These are phyloP conservation scores for Protostelium mycophagum DNA, from an alignment of 78 protist species.

Conservation along the genomic window DNA sequence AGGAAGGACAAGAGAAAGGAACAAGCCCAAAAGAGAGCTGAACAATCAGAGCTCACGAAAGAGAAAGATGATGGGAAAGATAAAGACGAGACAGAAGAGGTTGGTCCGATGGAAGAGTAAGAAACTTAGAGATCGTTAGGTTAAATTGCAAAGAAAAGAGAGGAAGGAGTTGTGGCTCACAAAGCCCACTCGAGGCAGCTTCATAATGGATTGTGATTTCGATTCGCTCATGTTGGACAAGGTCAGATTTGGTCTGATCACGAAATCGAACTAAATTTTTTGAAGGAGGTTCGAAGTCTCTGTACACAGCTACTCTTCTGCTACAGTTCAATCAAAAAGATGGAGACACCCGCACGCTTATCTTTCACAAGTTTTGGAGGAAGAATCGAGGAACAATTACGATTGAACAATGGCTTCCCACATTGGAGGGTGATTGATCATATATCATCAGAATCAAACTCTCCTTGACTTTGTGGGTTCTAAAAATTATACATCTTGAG, in stretches of 20 bases:
- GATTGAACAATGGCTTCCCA: neutral
- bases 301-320: neutral
- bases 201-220: neutral
- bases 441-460: neutral
- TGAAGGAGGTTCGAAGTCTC: neutral
- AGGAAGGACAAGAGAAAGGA: neutral
- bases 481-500: too few species aligned
- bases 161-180: neutral
- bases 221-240: neutral
- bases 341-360: neutral
- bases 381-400: neutral
- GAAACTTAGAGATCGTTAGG: neutral
- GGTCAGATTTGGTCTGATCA: neutral
- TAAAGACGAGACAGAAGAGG: neutral
- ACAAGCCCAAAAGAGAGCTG: neutral
- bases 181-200: neutral
- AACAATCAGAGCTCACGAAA: neutral
- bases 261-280: too few species aligned
- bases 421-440: neutral
- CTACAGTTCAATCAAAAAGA: neutral
- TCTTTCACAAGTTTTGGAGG: neutral
- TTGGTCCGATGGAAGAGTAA: neutral
- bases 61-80: neutral
- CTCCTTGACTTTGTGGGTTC: too few species aligned
- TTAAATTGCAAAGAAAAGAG: neutral